Evolutionary conservation across 352 stramenopile genomes (phyloP).

Genomic region (Phytophthora sansomeana): DNA sequence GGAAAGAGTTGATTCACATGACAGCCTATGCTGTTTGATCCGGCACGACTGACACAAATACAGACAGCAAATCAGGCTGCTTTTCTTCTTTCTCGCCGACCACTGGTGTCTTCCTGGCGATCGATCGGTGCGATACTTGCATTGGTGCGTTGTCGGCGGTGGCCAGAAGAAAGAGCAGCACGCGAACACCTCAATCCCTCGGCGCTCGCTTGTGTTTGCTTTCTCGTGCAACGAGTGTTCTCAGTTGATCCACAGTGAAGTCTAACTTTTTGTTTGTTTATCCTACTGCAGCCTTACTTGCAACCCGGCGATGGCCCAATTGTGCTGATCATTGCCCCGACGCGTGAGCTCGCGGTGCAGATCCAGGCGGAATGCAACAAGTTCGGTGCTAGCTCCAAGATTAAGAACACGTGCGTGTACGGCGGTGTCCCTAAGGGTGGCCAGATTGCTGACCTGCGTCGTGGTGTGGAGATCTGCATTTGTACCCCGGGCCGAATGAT

Average conservation of each 20-base stretch:
- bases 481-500: constrained; percentile 98
- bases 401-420: constrained; percentile 99
- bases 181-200: constrained; percentile 57
- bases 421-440: constrained; percentile 97
- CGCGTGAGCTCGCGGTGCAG: constrained; percentile 98
- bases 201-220: constrained; percentile 54
- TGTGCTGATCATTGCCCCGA: constrained; percentile 98
- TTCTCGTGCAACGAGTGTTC: constrained; percentile 36
- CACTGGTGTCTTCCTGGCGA: constrained; percentile 30
- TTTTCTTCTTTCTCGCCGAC: constrained; percentile 35
- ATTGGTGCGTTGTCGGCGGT: constrained; percentile 55
- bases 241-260: constrained; percentile 1
- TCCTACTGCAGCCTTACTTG: constrained; percentile 74
- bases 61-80: constrained; percentile 26
- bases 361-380: constrained; percentile 99
- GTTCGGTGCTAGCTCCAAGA: constrained; percentile 97
- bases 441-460: constrained; percentile 89
- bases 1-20: constrained; percentile 6
- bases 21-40: constrained; percentile 18
- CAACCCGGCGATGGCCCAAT: constrained; percentile 99
- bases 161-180: constrained; percentile 53
- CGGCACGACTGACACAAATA: constrained; percentile 28
- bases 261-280: constrained; percentile 47
- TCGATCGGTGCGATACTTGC: constrained; percentile 45
- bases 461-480: constrained; percentile 88